phyloP scores from a whole-genome alignment of 2,329 filamentous ascomycete species.

The Fusarium secorum region DNA sequence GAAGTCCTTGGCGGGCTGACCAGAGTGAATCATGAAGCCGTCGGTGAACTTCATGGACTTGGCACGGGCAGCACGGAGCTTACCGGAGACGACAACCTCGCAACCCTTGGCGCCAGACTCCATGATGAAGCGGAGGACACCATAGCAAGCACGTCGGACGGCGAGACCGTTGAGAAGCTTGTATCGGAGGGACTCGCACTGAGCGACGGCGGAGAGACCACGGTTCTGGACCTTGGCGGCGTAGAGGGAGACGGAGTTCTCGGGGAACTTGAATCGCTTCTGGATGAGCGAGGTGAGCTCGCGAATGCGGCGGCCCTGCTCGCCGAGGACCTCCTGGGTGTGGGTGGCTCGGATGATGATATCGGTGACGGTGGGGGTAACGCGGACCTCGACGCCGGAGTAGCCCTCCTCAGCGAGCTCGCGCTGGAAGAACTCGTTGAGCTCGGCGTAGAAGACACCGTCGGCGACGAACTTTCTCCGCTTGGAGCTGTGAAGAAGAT shows the following conservation, averaged over 20 bases:
- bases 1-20: conserved; percentile 99
- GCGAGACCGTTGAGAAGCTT: conserved; percentile 99
- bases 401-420: conserved; percentile 99
- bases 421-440: conserved; percentile 99
- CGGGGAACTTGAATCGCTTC: conserved; percentile 99
- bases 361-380: conserved; percentile 99
- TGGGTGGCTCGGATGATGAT: conserved; percentile 99
- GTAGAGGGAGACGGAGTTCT: conserved; percentile 99
- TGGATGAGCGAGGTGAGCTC: conserved; percentile 99
- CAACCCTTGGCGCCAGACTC: conserved; percentile 99
- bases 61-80: conserved; percentile 97
- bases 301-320: conserved; percentile 99
- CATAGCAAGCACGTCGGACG: conserved; percentile 98
- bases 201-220: conserved; percentile 98
- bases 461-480: conserved; percentile 95
- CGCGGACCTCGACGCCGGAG: conserved; percentile 99
- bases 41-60: conserved; percentile 99
- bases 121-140: conserved; percentile 99
- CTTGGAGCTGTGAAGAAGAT: conserved; percentile 72
- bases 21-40: conserved; percentile 99
- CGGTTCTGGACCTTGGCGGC: conserved; percentile 99
- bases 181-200: conserved; percentile 99
- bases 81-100: conserved; percentile 99
- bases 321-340: conserved; percentile 99
- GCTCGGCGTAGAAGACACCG: conserved; percentile 99